Evolutionary conservation across 2,329 filamentous ascomycete genomes (phyloP), one percentile per base, ranked within the genome.

Genomic region (Ascochyta viciae-villosae): DNA sequence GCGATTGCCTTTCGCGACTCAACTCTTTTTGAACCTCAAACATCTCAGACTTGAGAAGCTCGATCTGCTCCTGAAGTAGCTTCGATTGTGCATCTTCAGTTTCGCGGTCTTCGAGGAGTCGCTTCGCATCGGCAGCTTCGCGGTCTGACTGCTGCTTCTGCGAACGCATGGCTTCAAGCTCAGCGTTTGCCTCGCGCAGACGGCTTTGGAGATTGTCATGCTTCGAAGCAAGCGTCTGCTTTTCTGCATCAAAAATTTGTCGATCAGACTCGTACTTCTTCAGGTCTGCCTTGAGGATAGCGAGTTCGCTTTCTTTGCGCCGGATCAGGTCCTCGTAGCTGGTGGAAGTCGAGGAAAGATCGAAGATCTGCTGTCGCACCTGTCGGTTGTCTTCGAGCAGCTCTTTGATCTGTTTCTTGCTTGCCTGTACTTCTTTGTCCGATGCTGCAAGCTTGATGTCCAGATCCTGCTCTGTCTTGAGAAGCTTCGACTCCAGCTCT

Each of bases 321-420:
- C 92, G 86, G 23, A 99, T 89, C 39, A 98, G 85, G 67, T 98
- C 94, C 76, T 99, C 95, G 63, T 96, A 98, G 70, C 93, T 92
- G 0, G 92, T 96, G 0, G 94, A 96, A 0, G 94, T 97, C 44
- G 91, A 88, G 0, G 95, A 95, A 16, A 99, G 81, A 63, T 96
- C 88, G 0, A 90, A 85, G 49, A 99, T 87, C 68, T 97, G 92
- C 66, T 92, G 86, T 50, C 96, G 89, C 42, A 96, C 86, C 40
- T 90, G 87, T 12, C 87, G 85, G 64, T 96, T 96, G 71, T 99
- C 94, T 5, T 89, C 87, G 2, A 87, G 75, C 1, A 97, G 83
- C 19, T 92, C 88, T 48, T 89, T 87, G 66, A 96, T 87, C 62
- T 91, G 88, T 55, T 86, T 83, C 72, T 88, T 92, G 27, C 87